Evolutionary conservation across 208 protist species (phyloP).

Genomic region (Sergeia podlipaevii): DNA sequence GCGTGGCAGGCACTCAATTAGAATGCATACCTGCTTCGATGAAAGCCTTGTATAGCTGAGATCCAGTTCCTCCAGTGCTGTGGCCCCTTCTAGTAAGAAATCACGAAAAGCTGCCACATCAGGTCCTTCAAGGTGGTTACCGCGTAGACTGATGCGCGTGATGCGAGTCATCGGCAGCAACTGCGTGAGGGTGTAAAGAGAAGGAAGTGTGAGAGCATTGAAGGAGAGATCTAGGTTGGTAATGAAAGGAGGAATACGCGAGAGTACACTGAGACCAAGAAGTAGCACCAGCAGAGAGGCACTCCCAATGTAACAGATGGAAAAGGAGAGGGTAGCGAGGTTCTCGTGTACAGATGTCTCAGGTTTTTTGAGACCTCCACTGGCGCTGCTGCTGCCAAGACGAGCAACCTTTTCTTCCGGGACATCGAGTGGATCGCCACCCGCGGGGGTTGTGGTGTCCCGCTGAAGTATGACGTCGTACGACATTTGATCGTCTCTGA

Average conservation of each 20-base stretch:
- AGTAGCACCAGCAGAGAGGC: constrained; percentile 60
- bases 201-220: constrained; percentile 43
- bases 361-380: neutral
- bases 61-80: constrained; percentile 63
- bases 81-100: constrained; percentile 52
- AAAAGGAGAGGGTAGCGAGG: constrained; percentile 59
- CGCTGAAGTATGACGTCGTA: too few species aligned
- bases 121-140: constrained; percentile 51
- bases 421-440: too few species aligned
- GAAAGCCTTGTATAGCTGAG: constrained; percentile 61
- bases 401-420: too few species aligned
- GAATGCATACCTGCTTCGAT: constrained; percentile 28
- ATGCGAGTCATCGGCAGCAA: constrained; percentile 46
- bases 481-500: too few species aligned
- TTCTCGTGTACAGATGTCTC: too few species aligned
- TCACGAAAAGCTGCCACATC: constrained; percentile 41
- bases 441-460: too few species aligned
- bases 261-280: constrained; percentile 28
- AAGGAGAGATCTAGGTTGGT: constrained; percentile 63
- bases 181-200: constrained; percentile 42
- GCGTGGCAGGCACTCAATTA: constrained; percentile 62
- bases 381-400: too few species aligned
- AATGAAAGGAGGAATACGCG: too few species aligned
- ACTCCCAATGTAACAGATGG: constrained; percentile 59
- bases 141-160: constrained; percentile 50